Percentiles rank a stretch among this genome's conserved stretches.
Evolutionary conservation across 306 rosid genomes (phyloP).

Genomic region (Trifolium dubium): DNA sequence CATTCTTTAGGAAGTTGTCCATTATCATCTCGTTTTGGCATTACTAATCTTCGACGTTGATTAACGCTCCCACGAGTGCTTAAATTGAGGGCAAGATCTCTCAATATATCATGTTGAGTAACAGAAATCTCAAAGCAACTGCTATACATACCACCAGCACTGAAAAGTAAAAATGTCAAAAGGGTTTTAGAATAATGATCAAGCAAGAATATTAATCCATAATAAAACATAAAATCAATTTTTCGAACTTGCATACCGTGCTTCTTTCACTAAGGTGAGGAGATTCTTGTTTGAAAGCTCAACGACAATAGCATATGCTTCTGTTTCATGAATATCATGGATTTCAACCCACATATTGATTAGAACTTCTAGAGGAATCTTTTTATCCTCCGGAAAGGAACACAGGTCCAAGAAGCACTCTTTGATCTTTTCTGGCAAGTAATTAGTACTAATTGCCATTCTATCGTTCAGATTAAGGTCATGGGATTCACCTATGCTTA

Average conservation of each 20-base stretch:
- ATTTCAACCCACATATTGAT: slow-evolving; percentile 85
- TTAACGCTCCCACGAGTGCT: slow-evolving; percentile 46
- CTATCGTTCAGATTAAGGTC: slow-evolving; percentile 65
- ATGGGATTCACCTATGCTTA: slow-evolving; percentile 72
- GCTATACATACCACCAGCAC: slow-evolving; percentile 70
- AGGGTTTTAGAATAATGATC: slow-evolving; percentile 35
- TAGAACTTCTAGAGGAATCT: slow-evolving; percentile 79
- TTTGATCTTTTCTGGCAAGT: slow-evolving; percentile 57
- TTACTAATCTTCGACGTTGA: slow-evolving; percentile 64
- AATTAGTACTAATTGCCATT: slow-evolving; percentile 73
- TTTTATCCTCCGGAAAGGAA: slow-evolving; percentile 82
- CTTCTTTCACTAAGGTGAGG: slow-evolving; percentile 74
- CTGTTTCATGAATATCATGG: slow-evolving; percentile 65
- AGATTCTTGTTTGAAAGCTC: slow-evolving; percentile 89
- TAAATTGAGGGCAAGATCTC: slow-evolving; percentile 83
- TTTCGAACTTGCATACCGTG: slow-evolving; percentile 58
- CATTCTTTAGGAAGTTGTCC: slow-evolving; percentile 79
- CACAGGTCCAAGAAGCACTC: slow-evolving; percentile 90
- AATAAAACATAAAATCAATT: too few relatives aligned
- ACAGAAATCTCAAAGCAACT: slow-evolving; percentile 78
- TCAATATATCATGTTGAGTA: slow-evolving; percentile 81
- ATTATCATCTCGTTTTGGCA: slow-evolving; percentile 70
- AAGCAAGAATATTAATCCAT: too few relatives aligned
- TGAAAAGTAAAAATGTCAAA: slow-evolving; percentile 45
- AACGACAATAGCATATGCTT: slow-evolving; percentile 72